Evolutionary conservation across 441 rosid genomes (phyloP).

Genomic region (Bruguiera hainesii): DNA sequence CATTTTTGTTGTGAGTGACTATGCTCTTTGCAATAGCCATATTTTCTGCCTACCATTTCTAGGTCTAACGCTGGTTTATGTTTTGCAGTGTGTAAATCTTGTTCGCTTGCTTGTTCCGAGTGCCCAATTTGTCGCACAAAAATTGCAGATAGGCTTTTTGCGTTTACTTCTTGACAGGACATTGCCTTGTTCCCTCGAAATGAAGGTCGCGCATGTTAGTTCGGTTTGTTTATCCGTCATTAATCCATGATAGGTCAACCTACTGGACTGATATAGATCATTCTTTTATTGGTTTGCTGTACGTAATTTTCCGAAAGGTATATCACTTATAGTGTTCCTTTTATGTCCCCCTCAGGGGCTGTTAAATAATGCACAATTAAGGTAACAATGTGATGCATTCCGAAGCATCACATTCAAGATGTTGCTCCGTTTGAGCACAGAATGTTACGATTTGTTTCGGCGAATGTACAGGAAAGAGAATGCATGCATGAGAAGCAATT

Average conservation of each 20-base stretch:
- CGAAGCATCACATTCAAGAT: conserved; percentile 24
- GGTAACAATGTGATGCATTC: conserved; percentile 11
- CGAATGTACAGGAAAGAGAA: conserved; percentile 32
- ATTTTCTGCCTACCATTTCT: not conserved
- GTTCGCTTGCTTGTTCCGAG: conserved; percentile 96
- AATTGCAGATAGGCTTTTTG: conserved; percentile 86
- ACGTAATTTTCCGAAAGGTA: conserved; percentile 46
- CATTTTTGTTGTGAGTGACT: conserved; percentile 91
- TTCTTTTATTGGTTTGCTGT: conserved; percentile 60
- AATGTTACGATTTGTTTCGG: conserved; percentile 18
- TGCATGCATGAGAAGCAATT: conserved; percentile 21
- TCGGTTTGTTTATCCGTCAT: not conserved
- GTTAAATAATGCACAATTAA: conserved; percentile 43
- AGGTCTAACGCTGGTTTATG: not conserved
- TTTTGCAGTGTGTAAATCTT: conserved; percentile 91
- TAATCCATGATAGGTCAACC: not conserved
- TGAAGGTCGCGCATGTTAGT: conserved; percentile 36
- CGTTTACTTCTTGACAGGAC: conserved; percentile 69
- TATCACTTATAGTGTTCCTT: conserved; percentile 25
- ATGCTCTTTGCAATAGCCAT: conserved; percentile 1
- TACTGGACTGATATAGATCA: conserved; percentile 14
- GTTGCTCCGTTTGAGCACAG: conserved; percentile 30
- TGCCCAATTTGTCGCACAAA: conserved; percentile 98
- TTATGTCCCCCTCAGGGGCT: conserved; percentile 28
- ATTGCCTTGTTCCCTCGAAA: conserved; percentile 24